These are phyloP conservation scores for Wickerhamomyces strasburgensis DNA, from an alignment of 805 yeast genomes.

Conservation along the genomic window DNA sequence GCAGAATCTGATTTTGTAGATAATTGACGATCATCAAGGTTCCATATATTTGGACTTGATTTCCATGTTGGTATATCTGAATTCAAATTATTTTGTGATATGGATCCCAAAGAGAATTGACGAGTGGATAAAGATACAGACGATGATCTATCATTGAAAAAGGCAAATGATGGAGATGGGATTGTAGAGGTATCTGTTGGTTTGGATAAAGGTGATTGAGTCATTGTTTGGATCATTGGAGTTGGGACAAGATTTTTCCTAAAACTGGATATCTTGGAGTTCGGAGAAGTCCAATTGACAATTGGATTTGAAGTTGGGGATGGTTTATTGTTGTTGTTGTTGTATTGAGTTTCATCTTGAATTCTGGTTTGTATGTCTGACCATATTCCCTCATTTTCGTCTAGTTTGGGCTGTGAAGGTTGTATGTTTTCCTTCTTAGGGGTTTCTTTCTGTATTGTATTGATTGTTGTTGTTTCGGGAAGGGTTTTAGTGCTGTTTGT, in stretches of 20 bases:
- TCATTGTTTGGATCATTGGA: constrained; percentile 15
- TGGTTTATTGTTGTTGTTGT: no score
- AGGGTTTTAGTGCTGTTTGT: not conserved
- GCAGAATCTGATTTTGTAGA: constrained; percentile 26
- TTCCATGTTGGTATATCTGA: constrained; percentile 9
- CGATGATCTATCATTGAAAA: not conserved
- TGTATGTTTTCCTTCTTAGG: no score
- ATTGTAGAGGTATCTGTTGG: constrained; percentile 16
- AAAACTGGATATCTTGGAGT: constrained; percentile 24
- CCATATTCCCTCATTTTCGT: not conserved
- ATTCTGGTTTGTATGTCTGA: constrained; percentile 1
- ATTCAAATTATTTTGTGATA: not conserved
- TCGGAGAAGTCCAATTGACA: constrained; percentile 20
- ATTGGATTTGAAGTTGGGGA: not conserved
- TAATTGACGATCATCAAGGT: constrained; percentile 20
- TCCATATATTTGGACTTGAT: constrained; percentile 23
- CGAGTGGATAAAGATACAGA: not conserved
- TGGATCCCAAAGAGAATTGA: not conserved
- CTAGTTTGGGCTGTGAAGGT: no score
- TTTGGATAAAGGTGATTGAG: constrained; percentile 21
- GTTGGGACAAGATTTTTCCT: constrained; percentile 16
- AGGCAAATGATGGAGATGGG: not conserved
- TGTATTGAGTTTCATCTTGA: constrained; percentile 1
- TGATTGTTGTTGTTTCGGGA: not conserved
- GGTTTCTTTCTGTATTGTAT: not conserved